phyloP scores from a whole-genome alignment of 78 protist species.

The Dictyostelium citrinum region DNA sequence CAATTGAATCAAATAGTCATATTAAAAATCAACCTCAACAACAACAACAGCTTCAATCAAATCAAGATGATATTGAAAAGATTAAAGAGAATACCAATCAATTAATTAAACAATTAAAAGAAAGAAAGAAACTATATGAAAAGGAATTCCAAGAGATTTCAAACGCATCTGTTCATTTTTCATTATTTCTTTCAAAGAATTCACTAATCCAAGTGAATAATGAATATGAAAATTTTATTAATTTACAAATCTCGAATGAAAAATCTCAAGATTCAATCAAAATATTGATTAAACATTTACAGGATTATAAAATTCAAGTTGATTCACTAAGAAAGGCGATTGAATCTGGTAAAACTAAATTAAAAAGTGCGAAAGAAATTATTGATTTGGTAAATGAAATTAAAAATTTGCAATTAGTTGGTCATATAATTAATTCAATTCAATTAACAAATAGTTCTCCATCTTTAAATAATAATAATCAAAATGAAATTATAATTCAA shows the following conservation, averaged over 20 bases:
- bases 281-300: not conserved
- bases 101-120: conserved; percentile 4
- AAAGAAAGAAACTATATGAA: not conserved
- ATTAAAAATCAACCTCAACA: not conserved
- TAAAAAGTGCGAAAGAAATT: not conserved
- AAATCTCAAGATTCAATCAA: not conserved
- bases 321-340: not conserved
- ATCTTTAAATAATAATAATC: not conserved
- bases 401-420: not conserved
- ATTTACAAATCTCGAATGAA: not conserved
- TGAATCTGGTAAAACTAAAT: not conserved
- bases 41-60: not conserved
- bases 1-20: not conserved
- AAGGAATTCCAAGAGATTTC: not conserved
- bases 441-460: not conserved
- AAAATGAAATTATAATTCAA: not conserved
- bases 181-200: not conserved
- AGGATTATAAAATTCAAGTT: not conserved
- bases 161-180: not conserved
- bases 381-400: not conserved
- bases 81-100: not conserved
- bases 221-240: not conserved
- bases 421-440: not conserved
- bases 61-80: not conserved
- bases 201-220: not conserved